Evolutionary conservation across 768 basidiomycete genomes (phyloP).

Genomic region (Leccinum variicolor): DNA sequence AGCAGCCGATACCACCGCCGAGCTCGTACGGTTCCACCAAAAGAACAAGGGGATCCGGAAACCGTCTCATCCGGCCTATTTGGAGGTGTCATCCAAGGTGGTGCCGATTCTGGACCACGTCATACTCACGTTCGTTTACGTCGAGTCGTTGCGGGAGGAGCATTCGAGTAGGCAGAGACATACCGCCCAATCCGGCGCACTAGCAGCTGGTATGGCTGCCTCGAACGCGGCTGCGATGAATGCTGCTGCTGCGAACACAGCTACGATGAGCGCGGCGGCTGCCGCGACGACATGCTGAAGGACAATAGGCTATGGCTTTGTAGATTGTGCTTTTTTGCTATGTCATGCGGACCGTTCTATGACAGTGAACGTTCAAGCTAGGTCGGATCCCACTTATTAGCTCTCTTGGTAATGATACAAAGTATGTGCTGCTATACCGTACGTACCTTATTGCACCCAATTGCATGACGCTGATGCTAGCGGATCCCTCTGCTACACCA

Average conservation of each 20-base stretch:
- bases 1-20: conserved; percentile 2
- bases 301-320: background rate
- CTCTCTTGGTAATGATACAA: no score
- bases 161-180: background rate
- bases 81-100: conserved; percentile 15
- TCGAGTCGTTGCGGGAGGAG: conserved; percentile 18
- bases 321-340: background rate
- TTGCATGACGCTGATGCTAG: background rate
- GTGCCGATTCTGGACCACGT: conserved; percentile 24
- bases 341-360: no score
- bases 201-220: background rate
- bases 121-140: conserved; percentile 25
- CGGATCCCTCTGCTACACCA: background rate
- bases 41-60: conserved; percentile 22
- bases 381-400: no score
- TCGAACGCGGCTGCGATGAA: no score
- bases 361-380: no score
- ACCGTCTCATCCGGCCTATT: conserved; percentile 20
- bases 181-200: background rate
- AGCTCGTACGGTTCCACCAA: conserved; percentile 24
- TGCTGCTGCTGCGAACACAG: no score
- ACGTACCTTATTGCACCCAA: background rate
- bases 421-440: background rate
- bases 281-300: background rate
- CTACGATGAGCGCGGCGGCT: no score